Base-by-base conservation (phyloP, 164 flowering plant species). In the Platanus orientalis region DNA sequence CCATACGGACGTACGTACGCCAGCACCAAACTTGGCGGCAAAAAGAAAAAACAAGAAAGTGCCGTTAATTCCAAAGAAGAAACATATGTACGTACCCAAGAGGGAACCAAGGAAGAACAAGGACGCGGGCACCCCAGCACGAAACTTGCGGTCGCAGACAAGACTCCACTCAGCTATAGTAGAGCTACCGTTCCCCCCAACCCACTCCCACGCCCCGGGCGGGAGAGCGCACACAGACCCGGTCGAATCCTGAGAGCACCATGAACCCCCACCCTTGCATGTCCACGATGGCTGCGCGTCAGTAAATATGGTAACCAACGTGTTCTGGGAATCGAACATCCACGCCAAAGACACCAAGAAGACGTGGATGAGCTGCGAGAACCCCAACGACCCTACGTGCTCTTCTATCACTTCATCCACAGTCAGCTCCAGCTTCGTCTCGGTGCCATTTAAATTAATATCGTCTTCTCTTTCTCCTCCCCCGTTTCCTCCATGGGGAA, bases 211-310 rank as follows among this genome's bases (percentile, higher is more conserved):
- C 10, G 68, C 54, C 23, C 83, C 87, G 0, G 79, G 69, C 6
- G 52, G 34, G 16, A 81, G 59, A 54, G 73, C 77, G 49, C 87
- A 83, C 29, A 83, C 69, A 2, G 69, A 69, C 2, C 34, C 29
- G 13, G 23, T 16, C 11, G 47, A 47, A 9, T 58, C 51, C 12
- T 1, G 14, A 16, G 28, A 26, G 48, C 72, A 66, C 50, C 68
- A 64, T 4, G 61, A 6, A 4, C 62, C 52, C 7, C 69, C 59
- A 25, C 68, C 48, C 20, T 62, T 76, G 71, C 85, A 83, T 49
- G 67, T 60, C 87, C 89, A 84, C 1, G 76, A 7, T 2, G 91
- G 92, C 61, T 81, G 82, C 1, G 82, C 85, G 58, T 86, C 89
- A 1, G 66, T 73, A 42, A 86, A 86, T 16, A 86, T 86, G 17